Conservation (phyloP, 2,329 filamentous ascomycete species). For the Hymenoscyphus fructigenus region DNA sequence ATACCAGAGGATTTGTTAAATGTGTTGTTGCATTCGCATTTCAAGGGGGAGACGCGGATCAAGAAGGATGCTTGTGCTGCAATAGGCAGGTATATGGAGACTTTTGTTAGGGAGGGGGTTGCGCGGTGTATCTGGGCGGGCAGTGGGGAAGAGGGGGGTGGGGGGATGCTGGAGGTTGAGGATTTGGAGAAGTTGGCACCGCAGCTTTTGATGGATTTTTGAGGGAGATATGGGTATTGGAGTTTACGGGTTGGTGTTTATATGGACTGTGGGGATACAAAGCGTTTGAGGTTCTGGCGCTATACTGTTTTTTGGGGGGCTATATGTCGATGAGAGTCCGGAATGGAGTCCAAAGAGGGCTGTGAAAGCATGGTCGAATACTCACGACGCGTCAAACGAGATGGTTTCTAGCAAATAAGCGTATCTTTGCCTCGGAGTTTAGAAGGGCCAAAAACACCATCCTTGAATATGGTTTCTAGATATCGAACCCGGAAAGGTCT, state of each 20-base stretch:
- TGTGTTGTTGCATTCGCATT: conserved; percentile 75
- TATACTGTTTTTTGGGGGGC: no score
- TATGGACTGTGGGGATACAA: neutral
- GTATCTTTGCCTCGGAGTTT: no score
- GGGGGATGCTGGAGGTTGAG: conserved; percentile 73
- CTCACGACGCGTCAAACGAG: no score
- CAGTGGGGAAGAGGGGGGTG: conserved; percentile 20
- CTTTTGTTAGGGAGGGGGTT: conserved; percentile 87
- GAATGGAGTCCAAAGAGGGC: no score
- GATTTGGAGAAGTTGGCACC: conserved; percentile 87
- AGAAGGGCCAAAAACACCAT: no score
- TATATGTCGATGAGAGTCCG: no score
- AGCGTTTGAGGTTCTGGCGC: no score
- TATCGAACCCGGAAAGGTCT: no score
- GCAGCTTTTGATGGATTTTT: conserved; percentile 85
- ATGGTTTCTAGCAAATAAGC: no score
- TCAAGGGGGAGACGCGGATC: conserved; percentile 68
- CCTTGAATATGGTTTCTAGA: no score
- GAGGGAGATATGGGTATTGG: neutral
- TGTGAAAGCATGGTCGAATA: no score
- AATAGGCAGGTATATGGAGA: conserved; percentile 82
- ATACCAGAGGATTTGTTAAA: conserved; percentile 76
- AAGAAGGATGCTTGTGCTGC: conserved; percentile 74
- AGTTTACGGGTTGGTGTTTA: neutral
- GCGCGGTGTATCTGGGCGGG: conserved; percentile 70